These are phyloP conservation scores for Melastoma malabathricum DNA, from an alignment of 345 rosid genomes.

Conservation along the genomic window DNA sequence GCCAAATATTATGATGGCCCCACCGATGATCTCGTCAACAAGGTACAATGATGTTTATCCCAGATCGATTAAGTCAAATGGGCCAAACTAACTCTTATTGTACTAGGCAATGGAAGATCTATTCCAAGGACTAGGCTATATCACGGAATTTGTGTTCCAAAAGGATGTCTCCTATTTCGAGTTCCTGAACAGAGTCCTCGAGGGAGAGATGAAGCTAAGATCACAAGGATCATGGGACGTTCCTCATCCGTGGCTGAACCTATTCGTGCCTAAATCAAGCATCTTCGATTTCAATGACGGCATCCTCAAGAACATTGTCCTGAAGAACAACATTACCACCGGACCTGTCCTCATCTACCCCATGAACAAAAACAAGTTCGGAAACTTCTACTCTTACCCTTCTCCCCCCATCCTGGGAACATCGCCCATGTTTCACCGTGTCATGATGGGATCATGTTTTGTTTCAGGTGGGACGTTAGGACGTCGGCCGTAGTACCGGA, in stretches of 20 bases:
- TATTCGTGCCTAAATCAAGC: slow-evolving; percentile 63
- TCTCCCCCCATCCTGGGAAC: too few species aligned
- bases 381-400: too few species aligned
- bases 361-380: slow-evolving; percentile 60
- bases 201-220: slow-evolving; percentile 50
- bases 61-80: too few species aligned
- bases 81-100: too few species aligned
- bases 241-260: slow-evolving; percentile 95
- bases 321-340: slow-evolving; percentile 44
- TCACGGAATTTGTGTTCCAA: slow-evolving; percentile 12
- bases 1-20: slow-evolving; percentile 26
- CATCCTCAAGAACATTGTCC: slow-evolving; percentile 53
- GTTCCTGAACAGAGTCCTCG: slow-evolving; percentile 65
- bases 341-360: slow-evolving; percentile 73
- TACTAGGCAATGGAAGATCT: slow-evolving; percentile 15
- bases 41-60: slow-evolving; percentile 11
- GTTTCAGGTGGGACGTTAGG: slow-evolving; percentile 10
- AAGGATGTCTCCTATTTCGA: slow-evolving; percentile 26
- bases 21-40: slow-evolving; percentile 11
- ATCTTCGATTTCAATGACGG: slow-evolving; percentile 50
- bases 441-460: too few species aligned
- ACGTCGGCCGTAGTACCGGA: slow-evolving; percentile 9
- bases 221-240: slow-evolving; percentile 75
- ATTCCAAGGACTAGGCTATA: slow-evolving; percentile 11
- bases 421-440: too few species aligned